Evolutionary conservation across 805 yeast species (phyloP), one percentile per base, ranked within the genome.

Genomic region (Yamadazyma kitorensis): DNA sequence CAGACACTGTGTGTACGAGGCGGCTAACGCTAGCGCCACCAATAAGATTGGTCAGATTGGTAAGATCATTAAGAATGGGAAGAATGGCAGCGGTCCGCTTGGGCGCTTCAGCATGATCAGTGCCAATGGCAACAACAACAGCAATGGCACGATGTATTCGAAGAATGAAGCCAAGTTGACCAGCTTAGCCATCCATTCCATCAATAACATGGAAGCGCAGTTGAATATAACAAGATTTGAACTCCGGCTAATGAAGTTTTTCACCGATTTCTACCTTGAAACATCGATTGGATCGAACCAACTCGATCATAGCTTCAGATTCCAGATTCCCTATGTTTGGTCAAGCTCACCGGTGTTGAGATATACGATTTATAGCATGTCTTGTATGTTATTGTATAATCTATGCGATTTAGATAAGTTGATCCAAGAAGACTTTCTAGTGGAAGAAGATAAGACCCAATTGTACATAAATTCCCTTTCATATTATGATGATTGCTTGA

Each of bases 401-500:
- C 16, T 36, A 24, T 34, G 34, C 27, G 30, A 26, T 17, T 24
- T 31, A n/a, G 9, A 31, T 8, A 27, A 23, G 13, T 17, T 17
- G 13, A 24, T 24, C 3, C 22, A 12, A 13, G 9, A 15, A 17
- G 19, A 31, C 13, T 24, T 31, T n/a, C n/a, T n/a, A n/a, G n/a
- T n/a, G 8, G 14, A 6, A 9, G 32, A 29, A 18, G 36, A 28
- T 13, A 35, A 24, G 24, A 11, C 27, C 7, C 17, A 23, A 6
- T 33, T 57, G 17, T 48, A 43, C 20, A 37, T 35, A 6, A 27
- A 38, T 12, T 50, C 59, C n/a, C 45, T 53, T 5, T 34, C 43
- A 4, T 59, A 56, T 43, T 59, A 57, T 34, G 33, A 41, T 6
- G 34, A 41, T 7, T 39, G 51, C 15, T 34, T 58, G 17, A 22